Base-by-base conservation (phyloP, 805 yeast genomes). In the Tetrapisispora nanseiensis region DNA sequence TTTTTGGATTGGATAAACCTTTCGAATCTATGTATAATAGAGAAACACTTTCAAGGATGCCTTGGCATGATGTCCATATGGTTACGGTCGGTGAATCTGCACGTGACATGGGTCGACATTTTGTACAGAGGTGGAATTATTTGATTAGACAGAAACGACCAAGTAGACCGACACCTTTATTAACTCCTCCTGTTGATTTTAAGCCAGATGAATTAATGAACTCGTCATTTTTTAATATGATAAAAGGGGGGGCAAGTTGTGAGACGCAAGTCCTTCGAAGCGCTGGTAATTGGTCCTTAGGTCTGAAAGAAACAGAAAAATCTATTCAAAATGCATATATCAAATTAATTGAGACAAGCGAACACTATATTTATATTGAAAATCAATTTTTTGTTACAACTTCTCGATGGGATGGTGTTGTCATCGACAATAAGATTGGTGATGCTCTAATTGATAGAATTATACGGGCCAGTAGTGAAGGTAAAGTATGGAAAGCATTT, bases 51-150 rank as follows among this genome's bases (percentile, higher is more conserved):
- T 97, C 98, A 2, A 75, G 99, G 53, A 92, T 92, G 99, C 98
- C 98, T 9, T 92, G 98, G 99, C 99, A 92, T 62, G 99, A 92
- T 71, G 86, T 92, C 30, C 97, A 92, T 51, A 92, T 89, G 95
- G 78, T 87, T 66, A 79, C 94, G 1, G 76, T 89, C 2, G 99
- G 99, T 12, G 94, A 89, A 55, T 78, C 89, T 3, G 98, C 97
- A 0, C 73, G 97, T 46, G 99, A 92, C 61, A 63, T 90, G 40
- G 75, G 95, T 0, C 75, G 98, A 44, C 97, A 92, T 61, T 92
- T 94, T 63, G 94, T 87, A 12, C 98, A 92, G 66, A 75, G 99
- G 54, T 92, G 98, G 98, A 92, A 92, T 59, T 92, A 86, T 57
- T 69, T 92, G 31, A 62, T 94, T 40, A 76, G 98, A 55, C 96